Base-by-base conservation (phyloP, 305 asterid species). In the Ajuga reptans region DNA sequence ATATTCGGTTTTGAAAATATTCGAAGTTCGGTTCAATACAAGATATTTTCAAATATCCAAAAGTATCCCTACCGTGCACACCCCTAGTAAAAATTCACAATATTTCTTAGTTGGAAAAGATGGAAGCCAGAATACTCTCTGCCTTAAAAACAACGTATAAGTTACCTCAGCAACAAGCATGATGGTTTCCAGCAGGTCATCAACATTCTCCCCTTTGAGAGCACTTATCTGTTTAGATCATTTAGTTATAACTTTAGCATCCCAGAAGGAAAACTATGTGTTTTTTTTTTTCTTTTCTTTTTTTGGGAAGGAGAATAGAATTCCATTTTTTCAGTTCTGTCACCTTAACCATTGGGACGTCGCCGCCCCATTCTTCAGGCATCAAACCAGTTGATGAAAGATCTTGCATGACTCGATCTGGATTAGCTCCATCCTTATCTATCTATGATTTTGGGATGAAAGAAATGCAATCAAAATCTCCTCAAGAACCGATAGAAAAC, bases 281-380 rank as follows among this genome's bases (percentile, higher is more conserved):
- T 18, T 3, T 33, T 10, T 46, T 15, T 17, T 49, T 34, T 4
- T 10, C n/a, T 50, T 4, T 4, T 24, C 1, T 4, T 12, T 0
- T 5, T 64, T 33, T 27, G 39, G 52, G 52, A 14, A 15, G 29
- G 49, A 39, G 50, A 31, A 61, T 60, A 41, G n/a, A 56, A 69
- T 16, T 54, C 42, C 60, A 36, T 74, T 69, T 56, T 76, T 79
- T 80, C 54, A 36, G 64, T 36, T 79, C 78, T 60, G 66, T 46
- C 75, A 93, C 99, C 99, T 93, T 87, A 81, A 94, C 93, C 96
- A 94, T 87, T 54, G 99, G 97, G 69, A 58, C 67, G 5, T 94
- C 97, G 79, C 99, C 98, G 69, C 99, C 99, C 99, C 98, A 94
- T 57, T 94, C 98, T 87, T 94, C 99, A 6, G 99, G 97, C 96